Evolutionary conservation across 805 yeast genomes (phyloP).

Genomic region (Candida quercuum): DNA sequence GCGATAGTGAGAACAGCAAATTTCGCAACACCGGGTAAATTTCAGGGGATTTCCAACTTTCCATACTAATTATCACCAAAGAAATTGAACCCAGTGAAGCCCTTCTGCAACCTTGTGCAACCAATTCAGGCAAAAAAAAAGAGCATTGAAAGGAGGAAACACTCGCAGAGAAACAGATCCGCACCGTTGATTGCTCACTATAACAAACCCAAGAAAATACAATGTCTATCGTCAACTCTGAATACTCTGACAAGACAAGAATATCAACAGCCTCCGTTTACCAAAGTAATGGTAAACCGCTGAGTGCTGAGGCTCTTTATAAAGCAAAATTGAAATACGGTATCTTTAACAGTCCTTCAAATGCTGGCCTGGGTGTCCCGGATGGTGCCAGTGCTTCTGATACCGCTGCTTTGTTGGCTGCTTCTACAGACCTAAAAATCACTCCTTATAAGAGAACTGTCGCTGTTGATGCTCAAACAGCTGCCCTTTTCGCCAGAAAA

Average conservation of each 20-base stretch:
- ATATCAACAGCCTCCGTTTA: slow-evolving; percentile 37
- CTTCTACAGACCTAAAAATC: slow-evolving; percentile 57
- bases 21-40: background rate
- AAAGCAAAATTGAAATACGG: slow-evolving; percentile 71
- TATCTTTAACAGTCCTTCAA: slow-evolving; percentile 47
- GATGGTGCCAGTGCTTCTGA: slow-evolving; percentile 54
- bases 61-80: too few species aligned
- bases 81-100: too few species aligned
- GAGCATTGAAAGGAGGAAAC: too few species aligned
- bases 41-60: background rate
- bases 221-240: slow-evolving; percentile 21
- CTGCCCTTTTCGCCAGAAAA: slow-evolving; percentile 48
- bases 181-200: too few species aligned
- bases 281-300: slow-evolving; percentile 64
- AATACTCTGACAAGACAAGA: slow-evolving; percentile 13
- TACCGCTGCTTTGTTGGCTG: slow-evolving; percentile 73
- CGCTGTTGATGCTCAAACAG: slow-evolving; percentile 62
- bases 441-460: slow-evolving; percentile 58
- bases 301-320: slow-evolving; percentile 70
- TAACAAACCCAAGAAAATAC: too few species aligned
- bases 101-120: too few species aligned
- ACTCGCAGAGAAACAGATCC: background rate
- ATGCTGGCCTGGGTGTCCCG: slow-evolving; percentile 51
- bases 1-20: background rate
- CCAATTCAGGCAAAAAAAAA: too few species aligned